Evolutionary conservation across 768 basidiomycete species (phyloP).

Genomic region (Mycena amicta): DNA sequence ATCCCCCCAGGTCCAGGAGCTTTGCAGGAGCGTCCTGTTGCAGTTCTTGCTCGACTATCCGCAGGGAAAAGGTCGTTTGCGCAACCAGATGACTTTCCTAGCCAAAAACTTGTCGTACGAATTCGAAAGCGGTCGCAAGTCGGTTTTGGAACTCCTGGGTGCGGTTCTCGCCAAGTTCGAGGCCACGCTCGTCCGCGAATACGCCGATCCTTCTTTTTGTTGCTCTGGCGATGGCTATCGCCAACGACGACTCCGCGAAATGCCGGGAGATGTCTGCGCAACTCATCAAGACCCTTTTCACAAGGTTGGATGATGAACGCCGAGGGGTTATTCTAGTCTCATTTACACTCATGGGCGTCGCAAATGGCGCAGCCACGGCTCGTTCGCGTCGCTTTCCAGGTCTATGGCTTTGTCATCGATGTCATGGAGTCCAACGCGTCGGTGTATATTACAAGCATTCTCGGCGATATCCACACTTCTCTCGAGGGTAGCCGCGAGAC

Average conservation of each 20-base stretch:
- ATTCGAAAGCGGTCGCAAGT: slow-evolving; percentile 86
- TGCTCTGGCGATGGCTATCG: slow-evolving; percentile 87
- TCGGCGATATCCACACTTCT: slow-evolving; percentile 59
- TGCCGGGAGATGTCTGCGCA: slow-evolving; percentile 88
- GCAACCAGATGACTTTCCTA: slow-evolving; percentile 86
- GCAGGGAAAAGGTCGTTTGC: slow-evolving; percentile 89
- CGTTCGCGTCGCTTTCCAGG: slow-evolving; percentile 73
- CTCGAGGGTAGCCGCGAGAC: slow-evolving; percentile 46
- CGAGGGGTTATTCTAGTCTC: slow-evolving; percentile 60
- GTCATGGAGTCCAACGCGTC: slow-evolving; percentile 51
- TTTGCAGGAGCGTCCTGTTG: slow-evolving; percentile 84
- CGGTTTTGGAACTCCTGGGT: slow-evolving; percentile 91
- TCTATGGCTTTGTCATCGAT: slow-evolving; percentile 83
- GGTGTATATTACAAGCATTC: slow-evolving; percentile 48
- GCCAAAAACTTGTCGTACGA: slow-evolving; percentile 91
- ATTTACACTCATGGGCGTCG: slow-evolving; percentile 78
- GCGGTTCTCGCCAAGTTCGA: slow-evolving; percentile 88
- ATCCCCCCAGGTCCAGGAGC: slow-evolving; percentile 87
- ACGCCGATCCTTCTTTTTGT: slow-evolving; percentile 89
- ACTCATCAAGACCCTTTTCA: slow-evolving; percentile 77
- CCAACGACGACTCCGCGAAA: slow-evolving; percentile 90
- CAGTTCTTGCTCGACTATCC: slow-evolving; percentile 98
- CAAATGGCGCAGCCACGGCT: slow-evolving; percentile 64
- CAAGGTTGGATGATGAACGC: slow-evolving; percentile 63
- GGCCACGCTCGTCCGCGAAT: slow-evolving; percentile 68